phyloP scores from a whole-genome alignment of 345 rosid species.

The Pistacia vera region DNA sequence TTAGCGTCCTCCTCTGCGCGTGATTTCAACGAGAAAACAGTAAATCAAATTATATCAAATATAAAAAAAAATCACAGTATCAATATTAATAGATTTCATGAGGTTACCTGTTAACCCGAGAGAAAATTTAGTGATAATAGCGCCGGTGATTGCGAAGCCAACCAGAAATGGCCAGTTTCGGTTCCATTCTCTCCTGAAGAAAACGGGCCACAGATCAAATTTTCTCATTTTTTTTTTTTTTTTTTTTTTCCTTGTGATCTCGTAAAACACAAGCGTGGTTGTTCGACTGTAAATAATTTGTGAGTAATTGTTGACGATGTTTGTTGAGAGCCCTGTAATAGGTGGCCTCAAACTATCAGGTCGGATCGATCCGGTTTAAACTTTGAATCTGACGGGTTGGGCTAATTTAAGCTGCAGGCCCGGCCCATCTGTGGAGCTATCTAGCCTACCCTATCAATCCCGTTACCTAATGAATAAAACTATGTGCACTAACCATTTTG shows the following conservation, averaged over 20 bases:
- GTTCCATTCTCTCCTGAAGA: constrained; percentile 81
- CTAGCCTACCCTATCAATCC: too few relatives aligned
- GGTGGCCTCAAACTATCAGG: too few relatives aligned
- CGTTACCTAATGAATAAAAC: too few relatives aligned
- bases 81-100: not conserved
- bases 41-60: not conserved
- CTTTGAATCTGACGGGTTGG: too few relatives aligned
- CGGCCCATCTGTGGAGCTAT: too few relatives aligned
- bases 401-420: too few relatives aligned
- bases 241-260: not conserved
- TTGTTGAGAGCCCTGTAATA: too few relatives aligned
- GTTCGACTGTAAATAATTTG: too few relatives aligned
- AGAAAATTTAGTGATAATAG: constrained; percentile 65
- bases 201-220: constrained; percentile 79
- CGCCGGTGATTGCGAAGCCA: constrained; percentile 77
- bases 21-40: not conserved
- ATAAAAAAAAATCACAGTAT: too few relatives aligned
- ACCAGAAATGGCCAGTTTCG: constrained; percentile 86
- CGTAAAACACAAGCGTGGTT: not conserved
- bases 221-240: constrained; percentile 37
- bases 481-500: too few relatives aligned
- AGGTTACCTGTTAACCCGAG: constrained; percentile 67
- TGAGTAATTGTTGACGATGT: too few relatives aligned
- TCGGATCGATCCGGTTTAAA: too few relatives aligned
- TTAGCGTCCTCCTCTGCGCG: constrained; percentile 17